Base-by-base conservation (phyloP, 768 basidiomycete species). In the Coprinopsis cinerea region DNA sequence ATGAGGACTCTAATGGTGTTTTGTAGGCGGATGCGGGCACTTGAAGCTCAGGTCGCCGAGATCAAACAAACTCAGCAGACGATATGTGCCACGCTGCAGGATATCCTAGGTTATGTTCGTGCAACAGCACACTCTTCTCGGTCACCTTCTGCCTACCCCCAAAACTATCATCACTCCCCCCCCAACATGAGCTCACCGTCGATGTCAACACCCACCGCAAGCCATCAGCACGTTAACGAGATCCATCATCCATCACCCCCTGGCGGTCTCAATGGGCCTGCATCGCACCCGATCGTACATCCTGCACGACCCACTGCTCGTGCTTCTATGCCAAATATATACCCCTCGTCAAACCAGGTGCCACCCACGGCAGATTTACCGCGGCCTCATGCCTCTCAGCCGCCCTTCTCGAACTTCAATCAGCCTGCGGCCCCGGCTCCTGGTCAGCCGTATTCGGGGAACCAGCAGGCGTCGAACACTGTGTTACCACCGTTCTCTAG, bases 31-130 rank as follows among this genome's bases (percentile, higher is more conserved):
- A 94, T 96, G 55, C 83, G 90, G 59, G 91, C 82, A 61, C 78
- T 96, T 48, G 93, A 96, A 67, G 57, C 77, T 23, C 89, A 91
- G 66, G 92, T 95, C 47, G 78, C 85, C 37, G 89, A 92, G 44
- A 89, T 91, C 60, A 81, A 82, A 48, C 74, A 78, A 48, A 76
- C 82, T 0, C 88, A 91, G 62, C 68, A 73, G 24, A 74, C 80
- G 11, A 95, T 95, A 43, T 87, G 90, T 57, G 85, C 73, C 57
- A 86, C 82, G 0, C 75, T 97, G 10, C 70, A 82, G 46, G 93
- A 95, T 60, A 78, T 97, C 52, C 82, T 88, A 46, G 72, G 79
- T 15, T 83, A 89, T 56, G 67, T 96, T 34, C 85, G 89, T n/a
- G 73, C 70, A 53, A 74, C 75, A 23, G 65, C 74, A 2, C 64